Percentiles rank a stretch among this genome's conserved stretches.
Conservation (phyloP, 208 protist genomes). For the Crithidia sp. region DNA sequence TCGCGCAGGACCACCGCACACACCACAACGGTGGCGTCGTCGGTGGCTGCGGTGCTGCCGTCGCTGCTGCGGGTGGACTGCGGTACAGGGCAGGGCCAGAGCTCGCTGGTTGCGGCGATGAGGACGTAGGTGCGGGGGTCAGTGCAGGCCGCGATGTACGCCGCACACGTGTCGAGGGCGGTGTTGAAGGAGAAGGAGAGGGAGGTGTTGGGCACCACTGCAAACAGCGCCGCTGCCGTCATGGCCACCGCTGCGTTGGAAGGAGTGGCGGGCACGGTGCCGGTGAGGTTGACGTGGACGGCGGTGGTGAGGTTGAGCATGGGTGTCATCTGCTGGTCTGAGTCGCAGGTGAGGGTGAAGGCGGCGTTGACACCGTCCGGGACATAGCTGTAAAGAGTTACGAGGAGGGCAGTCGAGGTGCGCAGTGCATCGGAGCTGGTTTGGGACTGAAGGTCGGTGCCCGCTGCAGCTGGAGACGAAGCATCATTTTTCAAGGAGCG, state of each 20-base stretch:
- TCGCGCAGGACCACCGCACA: slow-evolving; percentile 5
- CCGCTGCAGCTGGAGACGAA: too few species aligned
- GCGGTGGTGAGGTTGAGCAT: slow-evolving; percentile 12
- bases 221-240: not conserved
- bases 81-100: not conserved
- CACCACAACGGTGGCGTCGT: not conserved
- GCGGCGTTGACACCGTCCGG: too few species aligned
- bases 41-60: not conserved
- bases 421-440: too few species aligned
- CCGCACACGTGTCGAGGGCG: not conserved
- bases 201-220: not conserved
- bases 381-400: too few species aligned
- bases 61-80: too few species aligned
- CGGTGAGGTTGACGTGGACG: not conserved
- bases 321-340: not conserved
- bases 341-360: slow-evolving; percentile 8
- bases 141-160: not conserved
- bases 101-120: not conserved
- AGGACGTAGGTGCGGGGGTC: not conserved
- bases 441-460: too few species aligned
- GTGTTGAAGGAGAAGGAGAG: not conserved
- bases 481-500: too few species aligned
- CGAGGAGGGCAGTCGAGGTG: too few species aligned
- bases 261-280: not conserved
- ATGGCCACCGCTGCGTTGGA: not conserved